Conservation (phyloP, 2,329 filamentous ascomycete genomes). For the Macrophomina phaseolina region DNA sequence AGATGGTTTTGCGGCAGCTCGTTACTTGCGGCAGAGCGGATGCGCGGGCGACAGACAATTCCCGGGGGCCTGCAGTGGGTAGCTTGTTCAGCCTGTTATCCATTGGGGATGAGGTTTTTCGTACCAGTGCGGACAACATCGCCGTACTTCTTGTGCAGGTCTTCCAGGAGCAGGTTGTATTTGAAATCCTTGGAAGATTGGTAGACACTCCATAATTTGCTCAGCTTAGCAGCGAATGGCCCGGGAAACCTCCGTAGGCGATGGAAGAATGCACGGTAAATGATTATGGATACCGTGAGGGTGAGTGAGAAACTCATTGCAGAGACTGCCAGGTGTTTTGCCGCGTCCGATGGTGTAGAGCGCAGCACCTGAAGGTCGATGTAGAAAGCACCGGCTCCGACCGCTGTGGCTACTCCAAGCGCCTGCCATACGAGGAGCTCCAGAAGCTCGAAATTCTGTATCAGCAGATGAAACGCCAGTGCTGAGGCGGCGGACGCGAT, state of each 20-base stretch:
- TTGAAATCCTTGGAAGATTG: conserved; percentile 34
- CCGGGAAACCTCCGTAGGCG: conserved; percentile 47
- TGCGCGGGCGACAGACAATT: conserved; percentile 38
- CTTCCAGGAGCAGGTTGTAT: conserved; percentile 36
- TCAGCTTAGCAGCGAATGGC: conserved; percentile 43
- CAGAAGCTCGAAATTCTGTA: background rate
- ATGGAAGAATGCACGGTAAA: conserved; percentile 51
- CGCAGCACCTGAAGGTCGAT: background rate
- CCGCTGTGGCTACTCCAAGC: background rate
- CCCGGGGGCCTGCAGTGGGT: conserved; percentile 35
- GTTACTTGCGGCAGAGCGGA: conserved; percentile 20
- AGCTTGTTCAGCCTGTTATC: background rate
- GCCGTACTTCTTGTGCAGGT: conserved; percentile 38
- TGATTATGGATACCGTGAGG: conserved; percentile 33
- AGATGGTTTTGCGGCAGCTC: conserved; percentile 39
- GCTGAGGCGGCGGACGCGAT: conserved; percentile 1
- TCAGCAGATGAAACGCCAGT: background rate
- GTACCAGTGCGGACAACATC: conserved; percentile 41
- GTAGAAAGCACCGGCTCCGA: background rate
- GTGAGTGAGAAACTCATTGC: background rate
- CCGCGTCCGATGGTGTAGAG: background rate
- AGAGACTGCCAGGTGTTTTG: background rate
- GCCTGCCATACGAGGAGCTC: background rate
- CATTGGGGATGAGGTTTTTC: background rate
- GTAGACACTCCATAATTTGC: conserved; percentile 46